Conservation (phyloP, 2,329 filamentous ascomycete genomes). For the Paraconiothyrium brasiliense region DNA sequence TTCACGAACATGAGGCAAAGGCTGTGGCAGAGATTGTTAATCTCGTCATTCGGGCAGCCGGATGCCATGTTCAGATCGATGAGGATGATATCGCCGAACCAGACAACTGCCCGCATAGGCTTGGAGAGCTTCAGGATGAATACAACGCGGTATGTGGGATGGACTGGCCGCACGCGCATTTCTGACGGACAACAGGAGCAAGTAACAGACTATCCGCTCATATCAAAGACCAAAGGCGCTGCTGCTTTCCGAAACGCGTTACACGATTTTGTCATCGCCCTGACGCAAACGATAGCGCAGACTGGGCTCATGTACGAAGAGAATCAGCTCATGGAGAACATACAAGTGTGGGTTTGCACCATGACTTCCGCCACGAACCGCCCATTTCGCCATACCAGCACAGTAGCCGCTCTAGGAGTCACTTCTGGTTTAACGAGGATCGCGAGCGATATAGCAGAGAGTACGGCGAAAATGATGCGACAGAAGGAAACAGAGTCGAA, state of each 20-base stretch:
- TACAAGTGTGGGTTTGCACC: constrained; percentile 87
- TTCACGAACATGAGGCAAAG: constrained; percentile 63
- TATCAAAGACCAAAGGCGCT: constrained; percentile 80
- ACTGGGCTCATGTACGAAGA: constrained; percentile 84
- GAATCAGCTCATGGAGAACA: constrained; percentile 80
- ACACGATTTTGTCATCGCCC: constrained; percentile 78
- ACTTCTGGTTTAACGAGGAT: constrained; percentile 80
- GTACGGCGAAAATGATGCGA: constrained; percentile 78
- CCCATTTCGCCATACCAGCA: constrained; percentile 93
- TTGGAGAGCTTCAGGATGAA: constrained; percentile 86
- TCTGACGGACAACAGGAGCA: constrained; percentile 63
- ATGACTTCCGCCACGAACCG: constrained; percentile 89
- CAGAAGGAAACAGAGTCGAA: constrained; percentile 81
- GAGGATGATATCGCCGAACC: constrained; percentile 87
- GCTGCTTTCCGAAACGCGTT: constrained; percentile 81
- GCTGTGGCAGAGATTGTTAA: constrained; percentile 69
- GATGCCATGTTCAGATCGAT: constrained; percentile 81
- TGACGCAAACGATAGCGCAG: constrained; percentile 81
- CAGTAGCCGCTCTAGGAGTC: constrained; percentile 82
- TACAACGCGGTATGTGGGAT: constrained; percentile 75
- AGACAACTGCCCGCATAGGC: constrained; percentile 81
- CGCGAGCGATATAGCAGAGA: constrained; percentile 74
- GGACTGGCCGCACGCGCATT: not conserved
- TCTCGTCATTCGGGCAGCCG: constrained; percentile 73
- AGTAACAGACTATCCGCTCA: constrained; percentile 90